Base-by-base conservation (phyloP, 768 basidiomycete species). In the Termitomyces sp. region DNA sequence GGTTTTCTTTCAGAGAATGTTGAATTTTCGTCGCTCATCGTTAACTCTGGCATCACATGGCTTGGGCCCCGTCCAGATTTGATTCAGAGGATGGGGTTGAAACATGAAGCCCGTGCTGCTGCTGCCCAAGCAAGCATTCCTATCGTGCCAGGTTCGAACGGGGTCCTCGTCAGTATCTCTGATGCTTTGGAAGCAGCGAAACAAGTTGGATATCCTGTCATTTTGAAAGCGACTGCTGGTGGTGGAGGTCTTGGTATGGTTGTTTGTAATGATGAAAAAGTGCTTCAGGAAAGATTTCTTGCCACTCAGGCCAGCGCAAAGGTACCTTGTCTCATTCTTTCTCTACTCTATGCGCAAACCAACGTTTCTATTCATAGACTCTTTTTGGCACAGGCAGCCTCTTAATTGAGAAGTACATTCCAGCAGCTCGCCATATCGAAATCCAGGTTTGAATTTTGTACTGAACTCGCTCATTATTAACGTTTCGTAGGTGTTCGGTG, bases 211-310 rank as follows among this genome's bases (percentile, higher is more conserved):
- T 87, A 75, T 62, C 88, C 87, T 0, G 75, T 89, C 5, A 82
- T 88, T 68, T 67, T 88, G 62, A 89, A 88, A 68, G 82, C 86
- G 1, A 86, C 84, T 1, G 84, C 83, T 0, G 87, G 86, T 3
- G 88, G 87, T 1, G 87, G 88, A 2, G 88, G 87, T 0, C 83
- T 86, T 80, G 87, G 86, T 4, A 78, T 88, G 65, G 75, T 78
- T 7, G 74, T 87, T 32, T 88, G 86, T 64, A 60, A 64, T 18
- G 65, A 73, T 47, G 76, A 75, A n/a, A 53, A 58, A 0, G 79
- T 79, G 33, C 64, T 86, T 23, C 54, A 33, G 0, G 62, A 63
- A 5, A 73, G 65, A 33, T 80, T 84, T 64, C 57, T 63, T 3
- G 49, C 66, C 1, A 75, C 78, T 12, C 71, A 70, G 48, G 67